phyloP scores from a whole-genome alignment of 2,329 filamentous ascomycete species.

The Cytospora leucostoma region DNA sequence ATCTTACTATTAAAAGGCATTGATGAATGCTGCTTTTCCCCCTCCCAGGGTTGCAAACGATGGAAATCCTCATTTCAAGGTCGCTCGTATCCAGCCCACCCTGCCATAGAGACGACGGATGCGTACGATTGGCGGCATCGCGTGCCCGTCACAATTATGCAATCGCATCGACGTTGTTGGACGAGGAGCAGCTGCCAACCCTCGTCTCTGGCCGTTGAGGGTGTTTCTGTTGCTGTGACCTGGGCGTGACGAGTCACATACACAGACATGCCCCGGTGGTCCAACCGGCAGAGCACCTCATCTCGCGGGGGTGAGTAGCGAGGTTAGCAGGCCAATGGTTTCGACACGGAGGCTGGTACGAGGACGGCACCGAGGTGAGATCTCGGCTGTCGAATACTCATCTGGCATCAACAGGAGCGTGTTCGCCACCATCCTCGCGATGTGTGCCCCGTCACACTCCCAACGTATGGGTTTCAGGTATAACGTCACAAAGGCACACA shows the following conservation, averaged over 20 bases:
- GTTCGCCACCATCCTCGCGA: background rate
- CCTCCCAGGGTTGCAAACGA: background rate
- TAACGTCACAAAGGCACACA: background rate
- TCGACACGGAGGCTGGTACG: background rate
- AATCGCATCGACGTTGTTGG: background rate
- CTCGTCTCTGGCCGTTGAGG: background rate
- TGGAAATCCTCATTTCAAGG: background rate
- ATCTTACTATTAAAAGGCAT: background rate
- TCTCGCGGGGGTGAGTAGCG: background rate
- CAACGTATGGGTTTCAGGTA: background rate
- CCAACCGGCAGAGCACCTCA: background rate
- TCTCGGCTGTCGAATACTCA: background rate
- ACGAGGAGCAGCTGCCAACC: background rate
- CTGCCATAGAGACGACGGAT: background rate
- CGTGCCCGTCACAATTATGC: background rate
- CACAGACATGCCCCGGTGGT: background rate
- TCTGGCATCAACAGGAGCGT: background rate
- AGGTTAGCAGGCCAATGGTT: background rate
- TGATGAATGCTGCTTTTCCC: background rate
- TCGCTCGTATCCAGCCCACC: background rate
- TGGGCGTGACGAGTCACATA: background rate
- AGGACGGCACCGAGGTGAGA: background rate
- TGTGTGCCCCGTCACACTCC: background rate
- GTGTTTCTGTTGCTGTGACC: background rate
- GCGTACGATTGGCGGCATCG: background rate